A percentile compares a stretch with the other conserved stretches of the same genome.
Evolutionary conservation across 495 filamentous ascomycete species (phyloP).

Genomic region (Glonium stellatum): DNA sequence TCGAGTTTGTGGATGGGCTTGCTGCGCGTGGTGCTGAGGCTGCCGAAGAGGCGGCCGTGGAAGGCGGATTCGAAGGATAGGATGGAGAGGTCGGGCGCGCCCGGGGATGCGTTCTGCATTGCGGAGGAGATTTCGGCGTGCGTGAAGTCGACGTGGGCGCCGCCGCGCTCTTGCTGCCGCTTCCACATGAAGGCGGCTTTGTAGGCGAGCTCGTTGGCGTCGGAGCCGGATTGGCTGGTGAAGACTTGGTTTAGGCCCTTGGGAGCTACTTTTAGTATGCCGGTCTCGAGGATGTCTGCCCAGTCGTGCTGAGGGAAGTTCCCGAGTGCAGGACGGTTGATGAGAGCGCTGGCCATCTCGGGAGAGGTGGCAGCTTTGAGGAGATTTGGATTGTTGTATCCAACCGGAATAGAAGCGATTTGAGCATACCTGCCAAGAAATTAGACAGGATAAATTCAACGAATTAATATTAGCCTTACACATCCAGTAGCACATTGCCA

Average conservation of each 20-base stretch:
- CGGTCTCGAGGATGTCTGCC: slow-evolving; percentile 77
- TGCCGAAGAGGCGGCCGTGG: slow-evolving; percentile 93
- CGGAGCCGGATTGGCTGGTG: slow-evolving; percentile 90
- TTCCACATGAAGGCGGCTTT: slow-evolving; percentile 99
- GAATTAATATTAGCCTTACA: slow-evolving; percentile 26
- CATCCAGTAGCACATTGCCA: slow-evolving; percentile 58
- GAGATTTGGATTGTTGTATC: slow-evolving; percentile 90
- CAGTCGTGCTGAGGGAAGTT: slow-evolving; percentile 94
- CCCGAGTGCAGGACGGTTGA: slow-evolving; percentile 92
- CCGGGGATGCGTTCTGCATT: slow-evolving; percentile 83
- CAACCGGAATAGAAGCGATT: slow-evolving; percentile 94
- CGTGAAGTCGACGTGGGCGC: slow-evolving; percentile 73
- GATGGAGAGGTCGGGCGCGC: slow-evolving; percentile 79
- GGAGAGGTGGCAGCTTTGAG: slow-evolving; percentile 60
- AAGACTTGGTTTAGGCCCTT: slow-evolving; percentile 93
- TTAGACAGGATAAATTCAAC: not conserved
- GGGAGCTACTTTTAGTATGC: slow-evolving; percentile 81
- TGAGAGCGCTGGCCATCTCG: slow-evolving; percentile 74
- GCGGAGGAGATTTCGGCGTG: slow-evolving; percentile 66
- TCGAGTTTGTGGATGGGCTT: slow-evolving; percentile 99
- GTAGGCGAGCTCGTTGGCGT: slow-evolving; percentile 98
- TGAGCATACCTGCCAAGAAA: slow-evolving; percentile 58
- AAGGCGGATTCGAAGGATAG: slow-evolving; percentile 89
- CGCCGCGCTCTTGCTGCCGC: slow-evolving; percentile 81
- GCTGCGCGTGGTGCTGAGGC: slow-evolving; percentile 84